Base-by-base conservation (phyloP, 805 yeast species). In the Wickerhamomyces xylosicus region DNA sequence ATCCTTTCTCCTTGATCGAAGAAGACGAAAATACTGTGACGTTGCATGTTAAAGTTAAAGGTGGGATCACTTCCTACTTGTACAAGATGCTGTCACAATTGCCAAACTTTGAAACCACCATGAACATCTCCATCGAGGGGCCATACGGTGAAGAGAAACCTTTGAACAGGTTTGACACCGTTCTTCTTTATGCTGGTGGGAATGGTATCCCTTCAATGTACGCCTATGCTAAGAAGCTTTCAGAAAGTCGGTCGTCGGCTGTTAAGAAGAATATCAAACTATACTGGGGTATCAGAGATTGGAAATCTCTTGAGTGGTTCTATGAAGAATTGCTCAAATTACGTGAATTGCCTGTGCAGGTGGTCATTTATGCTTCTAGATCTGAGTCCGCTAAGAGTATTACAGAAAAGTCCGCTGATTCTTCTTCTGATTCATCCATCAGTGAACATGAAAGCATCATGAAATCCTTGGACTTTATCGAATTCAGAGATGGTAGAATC, bases 251-350 rank as follows among this genome's bases (percentile, higher is more conserved):
- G n/a, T n/a, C n/a, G n/a, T n/a, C 9, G 14, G 14, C 9, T 11
- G 38, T 39, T 16, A 33, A 45, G 36, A 29, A 43, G 4, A 63
- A 59, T 20, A 57, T 66, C 32, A 71, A 73, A 44, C 64, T 84
- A 40, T 63, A 72, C 40, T 85, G 95, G 95, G 68, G 72, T 13
- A 66, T 83, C 16, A 65, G 78, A 41, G 73, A 75, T 36, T 63
- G 67, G 47, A 55, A 58, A 28, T 70, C 79, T 5, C 50, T 83
- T 22, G 54, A 52, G 13, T 74, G 78, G 78, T 73, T 74, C 50
- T 42, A 48, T 4, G 58, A 62, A 3, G 79, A 77, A 48, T 49
- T 77, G 22, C 44, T 46, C 7, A 47, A 52, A 42, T 47, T 72
- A 39, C 42, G 47, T 17, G 44, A 37, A 6, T 31, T 39, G 11